Conservation (phyloP, 23 red algal genomes). For the Agarophyton chilense region DNA sequence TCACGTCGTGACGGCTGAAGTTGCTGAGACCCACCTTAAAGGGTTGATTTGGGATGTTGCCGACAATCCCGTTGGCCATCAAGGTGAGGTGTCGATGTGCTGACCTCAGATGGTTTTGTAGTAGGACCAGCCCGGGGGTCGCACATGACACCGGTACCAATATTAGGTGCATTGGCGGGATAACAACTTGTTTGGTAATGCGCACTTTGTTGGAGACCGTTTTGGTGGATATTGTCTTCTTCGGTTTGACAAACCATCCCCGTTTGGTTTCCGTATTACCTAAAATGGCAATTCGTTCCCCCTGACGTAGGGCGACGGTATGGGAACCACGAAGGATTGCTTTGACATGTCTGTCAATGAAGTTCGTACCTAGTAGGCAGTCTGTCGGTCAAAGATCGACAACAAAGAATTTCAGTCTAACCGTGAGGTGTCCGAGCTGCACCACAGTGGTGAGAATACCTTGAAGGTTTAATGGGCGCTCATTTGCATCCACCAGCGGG, state of each 20-base stretch:
- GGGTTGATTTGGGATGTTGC: background rate
- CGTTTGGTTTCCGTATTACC: background rate
- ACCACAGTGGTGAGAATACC: background rate
- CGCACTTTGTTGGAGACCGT: too few relatives aligned
- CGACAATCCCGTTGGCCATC: too few relatives aligned
- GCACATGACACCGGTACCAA: too few relatives aligned
- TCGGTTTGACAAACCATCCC: too few relatives aligned
- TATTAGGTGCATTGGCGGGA: too few relatives aligned
- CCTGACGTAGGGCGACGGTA: background rate
- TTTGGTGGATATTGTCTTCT: too few relatives aligned
- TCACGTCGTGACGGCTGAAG: background rate
- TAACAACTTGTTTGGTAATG: too few relatives aligned
- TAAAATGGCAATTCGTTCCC: background rate
- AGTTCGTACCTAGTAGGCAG: background rate
- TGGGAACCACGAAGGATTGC: background rate
- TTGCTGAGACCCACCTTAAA: conserved; percentile 17
- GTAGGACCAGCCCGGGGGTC: background rate
- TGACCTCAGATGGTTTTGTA: background rate
- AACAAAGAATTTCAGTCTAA: background rate
- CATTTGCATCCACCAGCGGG: background rate
- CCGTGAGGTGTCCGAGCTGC: background rate
- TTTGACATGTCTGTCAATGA: conserved; percentile 10
- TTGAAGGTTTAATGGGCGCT: background rate
- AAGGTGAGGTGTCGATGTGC: too few relatives aligned
- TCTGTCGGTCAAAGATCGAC: background rate